Conservation (phyloP, 2,329 filamentous ascomycete species). For the Trichoderma asperellum region DNA sequence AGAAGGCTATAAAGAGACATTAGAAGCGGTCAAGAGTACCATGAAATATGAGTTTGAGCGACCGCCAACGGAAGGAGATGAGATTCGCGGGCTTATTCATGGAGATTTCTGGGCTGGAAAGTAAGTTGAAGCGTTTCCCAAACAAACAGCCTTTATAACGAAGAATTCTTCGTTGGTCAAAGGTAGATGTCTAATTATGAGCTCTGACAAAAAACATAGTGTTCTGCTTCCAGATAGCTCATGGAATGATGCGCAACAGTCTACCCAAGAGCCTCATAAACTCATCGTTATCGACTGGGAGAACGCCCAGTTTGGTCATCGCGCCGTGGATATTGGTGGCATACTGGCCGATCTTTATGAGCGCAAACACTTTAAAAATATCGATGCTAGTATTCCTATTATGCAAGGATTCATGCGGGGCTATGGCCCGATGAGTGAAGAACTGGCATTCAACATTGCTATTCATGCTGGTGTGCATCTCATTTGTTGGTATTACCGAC, state of each 20-base stretch:
- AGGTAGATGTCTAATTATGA: background rate
- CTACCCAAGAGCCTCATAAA: background rate
- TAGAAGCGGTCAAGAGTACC: background rate
- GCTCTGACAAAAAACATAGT: background rate
- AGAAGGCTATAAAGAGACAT: background rate
- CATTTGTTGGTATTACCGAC: slow-evolving; percentile 15
- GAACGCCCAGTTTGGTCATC: slow-evolving; percentile 2
- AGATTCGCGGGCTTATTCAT: slow-evolving; percentile 3
- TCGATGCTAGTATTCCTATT: background rate
- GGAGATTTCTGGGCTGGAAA: slow-evolving; percentile 14
- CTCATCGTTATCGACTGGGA: slow-evolving; percentile 11
- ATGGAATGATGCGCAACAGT: background rate
- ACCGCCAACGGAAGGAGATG: background rate
- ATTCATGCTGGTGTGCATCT: slow-evolving; percentile 9
- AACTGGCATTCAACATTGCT: background rate
- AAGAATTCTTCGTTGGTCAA: background rate
- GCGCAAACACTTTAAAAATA: slow-evolving; percentile 5
- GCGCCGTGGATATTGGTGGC: slow-evolving; percentile 5
- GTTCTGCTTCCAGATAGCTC: background rate
- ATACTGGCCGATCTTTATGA: slow-evolving; percentile 8
- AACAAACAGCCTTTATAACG: background rate
- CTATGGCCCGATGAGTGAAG: background rate
- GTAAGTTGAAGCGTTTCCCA: background rate
- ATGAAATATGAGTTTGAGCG: slow-evolving; percentile 3
- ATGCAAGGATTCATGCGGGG: background rate